phyloP scores from a whole-genome alignment of 805 yeast species.

The Sugiyamaella qingdaonensis region DNA sequence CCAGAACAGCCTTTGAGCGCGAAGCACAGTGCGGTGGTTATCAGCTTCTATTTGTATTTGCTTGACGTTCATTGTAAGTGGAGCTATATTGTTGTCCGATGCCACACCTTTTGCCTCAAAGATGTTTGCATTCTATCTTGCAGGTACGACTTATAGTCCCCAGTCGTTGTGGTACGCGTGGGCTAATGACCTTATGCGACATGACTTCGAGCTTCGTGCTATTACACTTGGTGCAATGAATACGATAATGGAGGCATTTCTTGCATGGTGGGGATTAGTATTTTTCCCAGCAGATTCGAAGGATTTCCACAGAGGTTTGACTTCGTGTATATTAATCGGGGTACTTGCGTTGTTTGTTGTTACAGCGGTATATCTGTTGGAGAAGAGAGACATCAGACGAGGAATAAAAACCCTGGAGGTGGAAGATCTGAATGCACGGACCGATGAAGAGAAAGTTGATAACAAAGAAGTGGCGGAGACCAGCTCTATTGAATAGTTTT shows the following conservation, averaged over 20 bases:
- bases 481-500: neutral
- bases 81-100: neutral
- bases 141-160: neutral
- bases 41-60: neutral
- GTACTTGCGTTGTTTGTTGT: constrained; percentile 8
- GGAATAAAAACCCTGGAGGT: neutral
- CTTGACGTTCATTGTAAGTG: neutral
- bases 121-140: neutral
- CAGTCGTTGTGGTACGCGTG: neutral
- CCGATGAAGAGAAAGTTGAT: constrained; percentile 7
- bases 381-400: constrained; percentile 5
- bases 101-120: neutral
- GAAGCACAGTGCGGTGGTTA: no score
- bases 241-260: neutral
- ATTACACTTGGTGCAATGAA: neutral
- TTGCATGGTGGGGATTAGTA: neutral
- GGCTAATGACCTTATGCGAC: neutral
- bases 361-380: constrained; percentile 5
- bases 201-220: neutral
- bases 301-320: constrained; percentile 4
- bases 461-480: neutral
- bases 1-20: no score
- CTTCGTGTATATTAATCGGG: constrained; percentile 4
- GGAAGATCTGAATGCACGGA: neutral
- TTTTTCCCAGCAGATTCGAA: constrained; percentile 5